Evolutionary conservation across 164 flowering plant genomes (phyloP), one percentile per base, ranked within the genome.

Genomic region (Taxillus chinensis): DNA sequence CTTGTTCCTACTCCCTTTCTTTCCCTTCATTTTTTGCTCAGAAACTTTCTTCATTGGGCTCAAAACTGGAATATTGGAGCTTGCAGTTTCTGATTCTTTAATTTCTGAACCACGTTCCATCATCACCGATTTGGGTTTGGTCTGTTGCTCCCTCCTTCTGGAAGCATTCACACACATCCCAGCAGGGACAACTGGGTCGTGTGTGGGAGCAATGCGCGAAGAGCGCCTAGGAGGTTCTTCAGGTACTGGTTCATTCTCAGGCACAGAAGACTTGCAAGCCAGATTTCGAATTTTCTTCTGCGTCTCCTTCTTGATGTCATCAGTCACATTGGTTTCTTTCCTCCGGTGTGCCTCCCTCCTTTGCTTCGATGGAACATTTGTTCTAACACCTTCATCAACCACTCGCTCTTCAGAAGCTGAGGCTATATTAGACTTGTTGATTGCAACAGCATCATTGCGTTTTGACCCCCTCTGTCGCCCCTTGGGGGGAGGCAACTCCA

Each of bases 381-480:
- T 51, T 61, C 64, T 39, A 45, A 15, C 45, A 61, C 2, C 8
- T 49, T 48, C 56, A 57, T 56, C 13, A 54, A 39, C 54, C 59
- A 3, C 60, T 17, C 14, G 41, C 51, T 17, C 46, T 38, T 8
- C 46, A 57, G 17, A 51, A 43, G 45, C 12, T 2, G 59, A 14
- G 57, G 37, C 41, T 27, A 27, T 27, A 51, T 10, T 42, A 41
- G 63, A 59, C 46, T 13, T 55, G 10, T 55, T 41, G 3, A 48
- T 8, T 41, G n/a, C 9, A 11, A 48, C 2, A 0, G 27, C 2
- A 39, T 64, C 48, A n/a, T 10, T 42, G 16, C 73, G 46, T 39
- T 66, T 59, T 45, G 62, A 61, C 45, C 66, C 57, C 55, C 69
- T 61, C 13, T 27, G 39, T 37, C 55, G 64, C 7, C 62, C 55